Percentiles rank a stretch among this genome's conserved stretches.
These are phyloP conservation scores for Trichopus zeylanicus DNA, from an alignment of 116 monocot genomes.

Conservation along the genomic window DNA sequence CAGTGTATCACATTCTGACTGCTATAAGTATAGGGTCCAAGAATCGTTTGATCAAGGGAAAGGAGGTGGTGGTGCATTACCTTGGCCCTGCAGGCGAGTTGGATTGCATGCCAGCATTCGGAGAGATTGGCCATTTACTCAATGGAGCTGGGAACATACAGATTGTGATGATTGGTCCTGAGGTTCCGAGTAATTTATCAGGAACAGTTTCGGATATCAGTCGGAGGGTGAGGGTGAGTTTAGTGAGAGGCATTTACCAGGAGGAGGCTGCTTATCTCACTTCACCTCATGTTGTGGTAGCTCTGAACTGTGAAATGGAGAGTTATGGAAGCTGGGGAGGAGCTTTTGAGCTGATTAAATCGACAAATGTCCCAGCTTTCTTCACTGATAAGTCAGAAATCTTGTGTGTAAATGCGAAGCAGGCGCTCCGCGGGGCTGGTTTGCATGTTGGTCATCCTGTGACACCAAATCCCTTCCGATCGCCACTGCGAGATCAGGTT, in stretches of 20 bases:
- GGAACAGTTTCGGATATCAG: conserved; percentile 16
- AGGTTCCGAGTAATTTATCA: conserved; percentile 36
- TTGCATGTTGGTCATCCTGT: conserved; percentile 41
- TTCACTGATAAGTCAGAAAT: conserved; percentile 43
- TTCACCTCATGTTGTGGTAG: conserved; percentile 32
- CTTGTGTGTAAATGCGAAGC: conserved; percentile 36
- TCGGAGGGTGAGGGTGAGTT: conserved; percentile 26
- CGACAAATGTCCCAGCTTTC: conserved; percentile 29
- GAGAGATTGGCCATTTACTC: conserved; percentile 37
- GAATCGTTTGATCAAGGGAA: conserved; percentile 34
- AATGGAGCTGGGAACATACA: conserved; percentile 30
- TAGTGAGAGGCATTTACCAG: conserved; percentile 46
- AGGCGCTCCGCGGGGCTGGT: conserved; percentile 37
- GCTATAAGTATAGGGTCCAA: conserved; percentile 29
- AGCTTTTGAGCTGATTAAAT: conserved; percentile 34
- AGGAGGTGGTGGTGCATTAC: conserved; percentile 50
- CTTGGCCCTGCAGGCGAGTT: conserved; percentile 44
- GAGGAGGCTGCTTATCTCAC: conserved; percentile 26
- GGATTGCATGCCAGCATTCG: conserved; percentile 41
- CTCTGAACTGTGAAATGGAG: conserved; percentile 41
- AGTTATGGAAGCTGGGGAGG: conserved; percentile 39
- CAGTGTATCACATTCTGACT: conserved; percentile 43
- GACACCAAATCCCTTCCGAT: conserved; percentile 48
- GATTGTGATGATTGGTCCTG: conserved; percentile 49
- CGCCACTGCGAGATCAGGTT: conserved; percentile 25